These are phyloP conservation scores for Auricularia sp. DNA, from an alignment of 768 basidiomycete genomes.

Conservation along the genomic window DNA sequence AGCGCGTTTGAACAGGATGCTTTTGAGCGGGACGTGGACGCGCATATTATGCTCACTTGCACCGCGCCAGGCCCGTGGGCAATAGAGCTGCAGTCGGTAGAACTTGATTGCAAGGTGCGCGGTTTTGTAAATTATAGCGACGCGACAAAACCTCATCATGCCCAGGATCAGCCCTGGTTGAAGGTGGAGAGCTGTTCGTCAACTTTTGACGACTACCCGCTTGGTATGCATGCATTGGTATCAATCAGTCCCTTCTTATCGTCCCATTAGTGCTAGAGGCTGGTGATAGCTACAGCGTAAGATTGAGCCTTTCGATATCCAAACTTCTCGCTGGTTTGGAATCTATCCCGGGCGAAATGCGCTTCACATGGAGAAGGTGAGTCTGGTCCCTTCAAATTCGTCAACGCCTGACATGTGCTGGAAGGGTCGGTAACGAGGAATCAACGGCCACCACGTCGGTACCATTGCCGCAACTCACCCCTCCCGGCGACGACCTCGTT, in stretches of 20 bases:
- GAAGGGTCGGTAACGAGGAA: not conserved
- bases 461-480: slow-evolving; percentile 50
- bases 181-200: slow-evolving; percentile 36
- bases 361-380: not conserved
- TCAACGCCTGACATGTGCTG: not conserved
- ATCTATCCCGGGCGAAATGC: not conserved
- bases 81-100: slow-evolving; percentile 41
- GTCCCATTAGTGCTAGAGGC: not conserved
- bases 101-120: slow-evolving; percentile 40
- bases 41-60: slow-evolving; percentile 43
- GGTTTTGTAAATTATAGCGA: not conserved
- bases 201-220: slow-evolving; percentile 30
- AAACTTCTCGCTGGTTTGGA: not conserved
- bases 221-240: slow-evolving; percentile 20
- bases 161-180: not conserved
- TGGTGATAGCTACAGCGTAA: not conserved
- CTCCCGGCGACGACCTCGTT: slow-evolving; percentile 52
- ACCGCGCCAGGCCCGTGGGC: slow-evolving; percentile 46
- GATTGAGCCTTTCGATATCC: not conserved
- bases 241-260: not conserved
- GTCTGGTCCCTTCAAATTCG: not conserved
- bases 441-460: slow-evolving; percentile 27
- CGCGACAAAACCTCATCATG: not conserved
- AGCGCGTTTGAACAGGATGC: slow-evolving; percentile 38
- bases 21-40: slow-evolving; percentile 49